phyloP scores from a whole-genome alignment of 129 eudicot species.

The Cynara cardunculus region DNA sequence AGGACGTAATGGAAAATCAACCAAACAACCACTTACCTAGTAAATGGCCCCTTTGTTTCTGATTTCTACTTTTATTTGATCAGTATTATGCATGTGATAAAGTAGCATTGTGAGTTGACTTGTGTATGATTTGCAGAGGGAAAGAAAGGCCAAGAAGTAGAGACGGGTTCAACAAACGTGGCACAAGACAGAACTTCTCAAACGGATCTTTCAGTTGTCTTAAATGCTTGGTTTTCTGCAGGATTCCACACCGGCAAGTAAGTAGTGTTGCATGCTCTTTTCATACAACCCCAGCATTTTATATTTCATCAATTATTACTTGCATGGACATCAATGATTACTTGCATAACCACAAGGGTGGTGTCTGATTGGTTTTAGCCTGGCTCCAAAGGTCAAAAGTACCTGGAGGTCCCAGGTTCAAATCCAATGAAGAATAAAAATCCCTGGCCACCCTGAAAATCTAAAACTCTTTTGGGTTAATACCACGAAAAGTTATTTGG shows the following conservation, averaged over 20 bases:
- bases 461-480: too few species aligned
- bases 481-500: too few species aligned
- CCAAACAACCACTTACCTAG: too few species aligned
- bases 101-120: background rate
- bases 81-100: background rate
- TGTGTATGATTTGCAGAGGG: conserved; percentile 38
- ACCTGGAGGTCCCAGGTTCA: too few species aligned
- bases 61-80: background rate
- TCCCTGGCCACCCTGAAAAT: too few species aligned
- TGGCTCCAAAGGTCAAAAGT: too few species aligned
- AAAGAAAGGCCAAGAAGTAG: conserved; percentile 22
- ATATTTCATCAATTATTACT: background rate
- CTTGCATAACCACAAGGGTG: too few species aligned
- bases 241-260: conserved; percentile 93
- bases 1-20: too few species aligned
- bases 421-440: too few species aligned
- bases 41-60: background rate
- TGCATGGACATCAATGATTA: too few species aligned
- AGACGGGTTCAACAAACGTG: background rate
- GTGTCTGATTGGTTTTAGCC: too few species aligned
- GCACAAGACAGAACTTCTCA: conserved; percentile 24
- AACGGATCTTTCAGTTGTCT: conserved; percentile 64
- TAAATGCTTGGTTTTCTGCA: conserved; percentile 89
- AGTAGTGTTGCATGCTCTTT: conserved; percentile 25
- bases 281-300: background rate